These are phyloP conservation scores for Filosporella fistucella DNA, from an alignment of 495 filamentous ascomycete genomes.

Conservation along the genomic window DNA sequence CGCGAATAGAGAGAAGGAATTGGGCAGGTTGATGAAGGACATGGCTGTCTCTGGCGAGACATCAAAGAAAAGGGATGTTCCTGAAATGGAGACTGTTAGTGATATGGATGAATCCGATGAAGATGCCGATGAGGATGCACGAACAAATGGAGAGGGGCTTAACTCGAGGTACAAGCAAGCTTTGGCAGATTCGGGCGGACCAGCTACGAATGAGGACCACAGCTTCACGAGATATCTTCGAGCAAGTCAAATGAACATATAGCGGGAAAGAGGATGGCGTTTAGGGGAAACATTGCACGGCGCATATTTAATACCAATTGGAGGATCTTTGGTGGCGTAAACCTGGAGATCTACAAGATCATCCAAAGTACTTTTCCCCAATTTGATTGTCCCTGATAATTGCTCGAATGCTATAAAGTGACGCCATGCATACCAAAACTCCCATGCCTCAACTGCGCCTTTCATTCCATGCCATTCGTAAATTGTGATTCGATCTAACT, in stretches of 20 bases:
- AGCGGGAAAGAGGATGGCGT: slow-evolving; percentile 5
- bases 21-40: slow-evolving; percentile 90
- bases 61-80: slow-evolving; percentile 28
- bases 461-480: too few species aligned
- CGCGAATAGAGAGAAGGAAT: slow-evolving; percentile 67
- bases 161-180: slow-evolving; percentile 57
- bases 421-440: too few species aligned
- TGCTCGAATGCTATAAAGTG: too few species aligned
- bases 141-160: slow-evolving; percentile 50
- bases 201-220: slow-evolving; percentile 20
- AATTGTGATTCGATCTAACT: too few species aligned
- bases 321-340: too few species aligned
- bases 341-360: too few species aligned
- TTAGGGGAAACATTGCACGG: slow-evolving; percentile 21
- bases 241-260: slow-evolving; percentile 26
- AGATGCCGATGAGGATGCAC: slow-evolving; percentile 38
- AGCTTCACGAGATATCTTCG: slow-evolving; percentile 27
- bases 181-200: slow-evolving; percentile 38
- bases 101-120: slow-evolving; percentile 51
- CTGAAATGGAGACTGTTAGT: slow-evolving; percentile 46
- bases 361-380: too few species aligned
- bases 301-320: slow-evolving; percentile 37
- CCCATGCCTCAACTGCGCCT: too few species aligned
- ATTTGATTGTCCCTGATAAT: too few species aligned
- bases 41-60: slow-evolving; percentile 66